Base-by-base conservation (phyloP, 2,329 filamentous ascomycete genomes). In the Fusarium coffeatum region DNA sequence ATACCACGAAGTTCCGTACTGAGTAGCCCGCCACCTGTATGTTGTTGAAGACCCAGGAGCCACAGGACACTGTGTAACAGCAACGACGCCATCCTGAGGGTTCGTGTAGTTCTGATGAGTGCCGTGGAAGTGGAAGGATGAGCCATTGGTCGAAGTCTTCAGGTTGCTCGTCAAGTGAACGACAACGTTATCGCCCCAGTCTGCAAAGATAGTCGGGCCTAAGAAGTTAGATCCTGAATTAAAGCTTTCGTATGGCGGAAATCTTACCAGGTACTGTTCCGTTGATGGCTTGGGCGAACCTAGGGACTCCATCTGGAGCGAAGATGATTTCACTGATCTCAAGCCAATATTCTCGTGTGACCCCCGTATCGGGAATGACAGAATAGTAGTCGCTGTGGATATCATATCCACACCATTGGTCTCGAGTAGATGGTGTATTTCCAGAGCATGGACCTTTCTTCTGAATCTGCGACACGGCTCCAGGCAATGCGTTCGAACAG, bases 111-210 rank as follows among this genome's bases (percentile, higher is more conserved):
- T 80, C 74, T 91, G 88, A 23, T 87, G 84, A 41, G 91, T 79
- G 32, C 88, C 89, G 69, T 91, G 89, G 79, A 84, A 91, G 76
- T 91, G 89, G 30, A 90, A 86, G 13, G 83, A 83, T 11, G 88
- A 90, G 42, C 88, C 88, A 62, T 91, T 90, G 18, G 69, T 64
- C 79, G 78, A 78, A 55, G 32, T 47, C 27, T 70, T 55, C 27
- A 83, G 66, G 6, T 76, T 76, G 76, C 89, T 91, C 43, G 80
- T 85, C 20, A 91, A 83, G 55, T 86, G 85, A 32, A 89, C 78
- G 18, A 79, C 74, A 9, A 90, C 79, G 23, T 68, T 79, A 61
- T 84, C 81, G 23, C 80, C 84, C 84, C 85, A 87, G 72, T 87
- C 81, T 8, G 85, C 87, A 49, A 83, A 79, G 42, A 91, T 83